Evolutionary conservation across 2,329 filamentous ascomycete genomes (phyloP).

Genomic region (Sporothrix phasma): DNA sequence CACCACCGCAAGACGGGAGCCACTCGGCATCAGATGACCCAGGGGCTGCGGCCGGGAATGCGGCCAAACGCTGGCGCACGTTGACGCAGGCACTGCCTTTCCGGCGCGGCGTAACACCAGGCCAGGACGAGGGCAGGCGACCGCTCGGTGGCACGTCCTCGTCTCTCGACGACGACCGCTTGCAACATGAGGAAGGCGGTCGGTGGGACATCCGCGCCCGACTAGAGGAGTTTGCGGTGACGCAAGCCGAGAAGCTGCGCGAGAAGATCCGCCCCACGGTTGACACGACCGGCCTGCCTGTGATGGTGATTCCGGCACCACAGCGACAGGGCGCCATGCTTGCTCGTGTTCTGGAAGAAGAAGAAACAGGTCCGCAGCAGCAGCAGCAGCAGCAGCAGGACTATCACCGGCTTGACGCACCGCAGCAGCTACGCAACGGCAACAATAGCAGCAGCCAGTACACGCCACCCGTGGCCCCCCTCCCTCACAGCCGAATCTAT

Average conservation of each 20-base stretch:
- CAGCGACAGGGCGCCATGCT: constrained; percentile 47
- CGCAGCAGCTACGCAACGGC: neutral
- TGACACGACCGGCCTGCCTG: constrained; percentile 45
- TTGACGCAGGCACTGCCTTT: constrained; percentile 27
- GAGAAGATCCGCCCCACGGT: constrained; percentile 45
- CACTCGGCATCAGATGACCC: constrained; percentile 12
- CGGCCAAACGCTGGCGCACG: constrained; percentile 24
- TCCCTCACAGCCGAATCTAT: neutral
- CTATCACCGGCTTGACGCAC: neutral
- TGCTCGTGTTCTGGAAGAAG: constrained; percentile 47
- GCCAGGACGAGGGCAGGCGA: neutral
- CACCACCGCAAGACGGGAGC: constrained; percentile 22
- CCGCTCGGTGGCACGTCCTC: neutral
- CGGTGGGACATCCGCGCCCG: constrained; percentile 49
- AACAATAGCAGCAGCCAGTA: neutral
- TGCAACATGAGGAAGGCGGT: constrained; percentile 17
- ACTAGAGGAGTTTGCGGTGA: constrained; percentile 51
- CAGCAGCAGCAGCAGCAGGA: constrained; percentile 6
- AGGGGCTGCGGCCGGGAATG: constrained; percentile 19
- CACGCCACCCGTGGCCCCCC: no score
- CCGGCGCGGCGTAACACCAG: constrained; percentile 14
- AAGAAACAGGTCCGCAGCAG: constrained; percentile 25
- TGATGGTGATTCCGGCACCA: constrained; percentile 53
- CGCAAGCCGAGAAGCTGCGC: constrained; percentile 49
- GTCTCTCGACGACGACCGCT: neutral